Evolutionary conservation across 306 rosid genomes (phyloP).

Genomic region (Glycyrrhiza uralensis): DNA sequence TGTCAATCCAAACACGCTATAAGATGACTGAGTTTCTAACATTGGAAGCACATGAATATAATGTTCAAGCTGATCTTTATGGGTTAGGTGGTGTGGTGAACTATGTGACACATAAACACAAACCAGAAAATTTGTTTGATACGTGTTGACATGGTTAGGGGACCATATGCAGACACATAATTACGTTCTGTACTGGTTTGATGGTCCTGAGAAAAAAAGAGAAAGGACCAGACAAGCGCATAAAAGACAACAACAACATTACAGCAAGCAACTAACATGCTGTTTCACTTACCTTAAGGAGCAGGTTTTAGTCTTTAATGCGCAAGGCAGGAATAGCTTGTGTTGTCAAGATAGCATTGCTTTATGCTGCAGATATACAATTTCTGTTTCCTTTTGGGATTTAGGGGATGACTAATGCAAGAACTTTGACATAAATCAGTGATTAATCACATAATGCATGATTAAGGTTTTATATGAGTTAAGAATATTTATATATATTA

Average conservation of each 20-base stretch:
- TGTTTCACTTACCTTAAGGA: conserved; percentile 21
- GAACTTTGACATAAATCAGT: neutral
- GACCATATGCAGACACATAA: conserved; percentile 53
- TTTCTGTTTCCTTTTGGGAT: conserved; percentile 2
- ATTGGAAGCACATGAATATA: conserved; percentile 47
- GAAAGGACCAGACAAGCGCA: neutral
- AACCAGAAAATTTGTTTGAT: conserved; percentile 33
- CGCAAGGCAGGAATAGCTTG: neutral
- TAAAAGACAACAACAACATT: conserved; percentile 28
- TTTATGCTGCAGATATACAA: neutral
- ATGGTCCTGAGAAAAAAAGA: conserved; percentile 30
- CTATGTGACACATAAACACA: conserved; percentile 37
- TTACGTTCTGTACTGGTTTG: conserved; percentile 10
- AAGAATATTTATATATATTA: no score
- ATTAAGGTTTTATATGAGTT: neutral
- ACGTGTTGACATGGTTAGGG: conserved; percentile 46
- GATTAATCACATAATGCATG: neutral
- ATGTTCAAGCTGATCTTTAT: conserved; percentile 37
- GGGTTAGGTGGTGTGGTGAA: conserved; percentile 53
- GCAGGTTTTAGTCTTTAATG: conserved; percentile 3
- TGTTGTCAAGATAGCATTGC: conserved; percentile 2
- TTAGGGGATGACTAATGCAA: conserved; percentile 5
- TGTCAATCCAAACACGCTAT: no score
- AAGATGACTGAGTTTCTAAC: conserved; percentile 42
- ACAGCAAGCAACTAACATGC: conserved; percentile 5